phyloP scores from a whole-genome alignment of 331 rosid species.

The Prunus yedoensis region DNA sequence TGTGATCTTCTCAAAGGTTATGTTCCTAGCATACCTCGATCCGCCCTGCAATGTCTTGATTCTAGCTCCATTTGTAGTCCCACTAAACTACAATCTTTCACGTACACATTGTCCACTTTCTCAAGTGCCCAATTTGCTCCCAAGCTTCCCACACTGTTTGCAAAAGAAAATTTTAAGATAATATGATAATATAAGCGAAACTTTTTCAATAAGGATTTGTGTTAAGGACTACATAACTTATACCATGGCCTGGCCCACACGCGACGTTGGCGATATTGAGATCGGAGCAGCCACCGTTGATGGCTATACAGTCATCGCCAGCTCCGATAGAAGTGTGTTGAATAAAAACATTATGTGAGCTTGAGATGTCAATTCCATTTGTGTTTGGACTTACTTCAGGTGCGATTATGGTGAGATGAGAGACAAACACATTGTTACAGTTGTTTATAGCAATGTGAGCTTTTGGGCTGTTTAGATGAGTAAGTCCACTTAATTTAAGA shows the following conservation, averaged over 20 bases:
- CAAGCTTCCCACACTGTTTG: conserved; percentile 52
- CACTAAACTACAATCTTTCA: conserved; percentile 43
- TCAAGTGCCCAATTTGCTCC: conserved; percentile 43
- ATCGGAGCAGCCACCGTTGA: conserved; percentile 44
- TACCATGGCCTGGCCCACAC: conserved; percentile 77
- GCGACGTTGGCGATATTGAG: conserved; percentile 40
- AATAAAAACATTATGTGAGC: neutral
- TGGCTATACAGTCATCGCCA: conserved; percentile 71
- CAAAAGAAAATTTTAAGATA: neutral
- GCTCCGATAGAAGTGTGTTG: conserved; percentile 2
- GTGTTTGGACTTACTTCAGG: conserved; percentile 14
- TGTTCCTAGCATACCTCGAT: conserved; percentile 1
- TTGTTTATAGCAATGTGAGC: neutral
- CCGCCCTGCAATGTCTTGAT: conserved; percentile 39
- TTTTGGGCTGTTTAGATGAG: conserved; percentile 2
- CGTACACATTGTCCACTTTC: conserved; percentile 47
- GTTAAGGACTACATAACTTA: conserved; percentile 32
- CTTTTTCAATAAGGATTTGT: neutral
- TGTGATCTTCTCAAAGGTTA: conserved; percentile 1
- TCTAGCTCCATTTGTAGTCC: conserved; percentile 56
- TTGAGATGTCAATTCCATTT: conserved; percentile 10
- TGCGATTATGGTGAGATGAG: conserved; percentile 12
- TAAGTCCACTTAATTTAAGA: neutral
- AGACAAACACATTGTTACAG: neutral
- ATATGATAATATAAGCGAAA: neutral